phyloP scores from a whole-genome alignment of 1,139 yeast genomes.

The Candida neerlandica region DNA sequence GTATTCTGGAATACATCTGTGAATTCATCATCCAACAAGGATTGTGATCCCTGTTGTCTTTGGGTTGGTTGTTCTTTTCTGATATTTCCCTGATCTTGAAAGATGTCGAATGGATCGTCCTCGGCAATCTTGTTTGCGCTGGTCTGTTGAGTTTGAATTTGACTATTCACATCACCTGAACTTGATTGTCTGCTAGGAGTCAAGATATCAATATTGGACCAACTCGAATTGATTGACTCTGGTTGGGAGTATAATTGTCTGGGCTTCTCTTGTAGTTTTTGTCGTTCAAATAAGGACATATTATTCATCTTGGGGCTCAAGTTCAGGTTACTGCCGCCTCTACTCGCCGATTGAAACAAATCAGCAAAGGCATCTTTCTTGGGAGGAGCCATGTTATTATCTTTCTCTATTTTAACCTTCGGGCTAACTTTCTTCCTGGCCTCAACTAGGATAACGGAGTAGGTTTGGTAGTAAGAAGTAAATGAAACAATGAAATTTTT shows the following conservation, averaged over 20 bases:
- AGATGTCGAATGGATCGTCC: constrained; percentile 24
- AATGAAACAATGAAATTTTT: too few relatives aligned
- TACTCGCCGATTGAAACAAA: constrained; percentile 41
- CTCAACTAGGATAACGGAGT: too few relatives aligned
- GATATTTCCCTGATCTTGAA: constrained; percentile 9
- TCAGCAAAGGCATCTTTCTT: constrained; percentile 53
- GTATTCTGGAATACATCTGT: constrained; percentile 37
- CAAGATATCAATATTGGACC: constrained; percentile 27
- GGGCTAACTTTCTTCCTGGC: background rate
- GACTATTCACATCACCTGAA: constrained; percentile 3
- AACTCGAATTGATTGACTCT: constrained; percentile 16
- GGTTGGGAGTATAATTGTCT: constrained; percentile 1
- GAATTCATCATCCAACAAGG: constrained; percentile 46
- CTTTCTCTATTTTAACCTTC: background rate
- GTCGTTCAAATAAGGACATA: constrained; percentile 25
- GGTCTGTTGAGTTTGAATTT: background rate
- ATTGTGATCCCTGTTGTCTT: constrained; percentile 9
- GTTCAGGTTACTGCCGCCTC: constrained; percentile 4
- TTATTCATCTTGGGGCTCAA: constrained; percentile 17
- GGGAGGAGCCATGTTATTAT: constrained; percentile 27
- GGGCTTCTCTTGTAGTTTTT: constrained; percentile 16
- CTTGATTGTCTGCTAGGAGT: constrained; percentile 12
- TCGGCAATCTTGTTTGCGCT: constrained; percentile 1
- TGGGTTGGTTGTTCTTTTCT: background rate
- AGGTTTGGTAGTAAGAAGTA: too few relatives aligned